Evolutionary conservation across 352 stramenopile species (phyloP).

Genomic region (Pythium dissimile): DNA sequence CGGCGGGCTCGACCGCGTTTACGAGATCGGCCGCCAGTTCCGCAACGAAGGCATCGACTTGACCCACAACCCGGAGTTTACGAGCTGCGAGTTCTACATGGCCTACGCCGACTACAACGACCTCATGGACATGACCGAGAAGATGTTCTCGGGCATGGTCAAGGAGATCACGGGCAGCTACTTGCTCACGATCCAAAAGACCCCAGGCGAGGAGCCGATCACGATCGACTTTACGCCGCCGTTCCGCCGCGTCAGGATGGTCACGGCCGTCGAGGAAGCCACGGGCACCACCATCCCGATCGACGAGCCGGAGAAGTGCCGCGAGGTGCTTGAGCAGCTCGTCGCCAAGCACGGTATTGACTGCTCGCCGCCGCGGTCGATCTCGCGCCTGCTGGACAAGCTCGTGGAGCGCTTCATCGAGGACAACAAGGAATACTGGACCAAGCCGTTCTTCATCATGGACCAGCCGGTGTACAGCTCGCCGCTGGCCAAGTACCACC

Average conservation of each 20-base stretch:
- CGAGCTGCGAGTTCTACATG: slow-evolving; percentile 98
- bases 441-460: slow-evolving; percentile 98
- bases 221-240: slow-evolving; percentile 93
- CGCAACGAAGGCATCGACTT: slow-evolving; percentile 98
- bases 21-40: slow-evolving; percentile 98
- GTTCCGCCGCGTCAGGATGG: slow-evolving; percentile 96
- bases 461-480: slow-evolving; percentile 98
- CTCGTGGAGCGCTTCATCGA: slow-evolving; percentile 89
- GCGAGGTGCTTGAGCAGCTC: slow-evolving; percentile 56
- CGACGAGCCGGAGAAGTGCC: slow-evolving; percentile 55
- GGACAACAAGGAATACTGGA: slow-evolving; percentile 81
- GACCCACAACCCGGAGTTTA: slow-evolving; percentile 99
- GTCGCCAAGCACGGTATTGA: slow-evolving; percentile 73
- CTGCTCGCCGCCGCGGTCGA: slow-evolving; percentile 64
- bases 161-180: slow-evolving; percentile 90
- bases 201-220: slow-evolving; percentile 60
- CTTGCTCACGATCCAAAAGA: slow-evolving; percentile 89
- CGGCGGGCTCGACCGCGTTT: slow-evolving; percentile 97
- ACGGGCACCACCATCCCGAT: slow-evolving; percentile 73
- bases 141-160: slow-evolving; percentile 90
- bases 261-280: slow-evolving; percentile 63
- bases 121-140: slow-evolving; percentile 96
- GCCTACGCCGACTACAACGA: slow-evolving; percentile 98
- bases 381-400: slow-evolving; percentile 82
- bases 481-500: slow-evolving; percentile 97